A percentile compares a stretch with the other conserved stretches of the same genome.
Evolutionary conservation across 2,329 filamentous ascomycete genomes (phyloP).

Genomic region (Ceratocystis variospora): DNA sequence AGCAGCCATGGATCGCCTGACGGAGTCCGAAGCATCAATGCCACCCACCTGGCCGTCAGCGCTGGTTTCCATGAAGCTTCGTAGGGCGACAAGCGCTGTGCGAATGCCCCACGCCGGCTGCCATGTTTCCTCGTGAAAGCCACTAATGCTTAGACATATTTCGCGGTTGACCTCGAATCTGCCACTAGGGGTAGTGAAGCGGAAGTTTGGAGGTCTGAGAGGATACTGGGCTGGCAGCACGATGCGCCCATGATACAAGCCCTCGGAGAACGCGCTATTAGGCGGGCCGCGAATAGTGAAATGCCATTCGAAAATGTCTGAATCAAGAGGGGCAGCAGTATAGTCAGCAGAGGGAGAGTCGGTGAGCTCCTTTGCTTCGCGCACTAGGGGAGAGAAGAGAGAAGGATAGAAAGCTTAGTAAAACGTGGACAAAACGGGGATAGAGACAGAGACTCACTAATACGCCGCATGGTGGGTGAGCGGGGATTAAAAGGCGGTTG

Average conservation of each 20-base stretch:
- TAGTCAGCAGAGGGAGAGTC: conserved; percentile 71
- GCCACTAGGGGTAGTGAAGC: conserved; percentile 81
- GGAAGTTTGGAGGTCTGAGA: conserved; percentile 83
- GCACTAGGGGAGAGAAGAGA: conserved; percentile 39
- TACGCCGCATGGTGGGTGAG: conserved; percentile 72
- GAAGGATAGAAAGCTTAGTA: background rate
- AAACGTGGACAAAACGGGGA: background rate
- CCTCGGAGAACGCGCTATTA: conserved; percentile 59
- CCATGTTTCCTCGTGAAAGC: conserved; percentile 97
- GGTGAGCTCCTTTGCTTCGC: conserved; percentile 80
- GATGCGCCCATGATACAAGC: conserved; percentile 93
- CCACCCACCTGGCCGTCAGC: conserved; percentile 81
- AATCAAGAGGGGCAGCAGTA: conserved; percentile 69
- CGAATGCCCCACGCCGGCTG: conserved; percentile 95
- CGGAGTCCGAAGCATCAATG: conserved; percentile 57
- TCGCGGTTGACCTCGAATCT: conserved; percentile 94
- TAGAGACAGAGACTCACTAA: conserved; percentile 42
- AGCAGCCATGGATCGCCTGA: conserved; percentile 54
- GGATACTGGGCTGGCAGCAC: conserved; percentile 81
- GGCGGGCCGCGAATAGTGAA: conserved; percentile 92
- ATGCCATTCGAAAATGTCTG: conserved; percentile 96
- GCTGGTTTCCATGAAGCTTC: conserved; percentile 88
- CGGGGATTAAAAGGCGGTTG: conserved; percentile 54
- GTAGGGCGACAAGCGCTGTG: conserved; percentile 66
- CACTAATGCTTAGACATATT: conserved; percentile 86